phyloP scores from a whole-genome alignment of 2,329 filamentous ascomycete genomes.

The Ceratocystis variospora region DNA sequence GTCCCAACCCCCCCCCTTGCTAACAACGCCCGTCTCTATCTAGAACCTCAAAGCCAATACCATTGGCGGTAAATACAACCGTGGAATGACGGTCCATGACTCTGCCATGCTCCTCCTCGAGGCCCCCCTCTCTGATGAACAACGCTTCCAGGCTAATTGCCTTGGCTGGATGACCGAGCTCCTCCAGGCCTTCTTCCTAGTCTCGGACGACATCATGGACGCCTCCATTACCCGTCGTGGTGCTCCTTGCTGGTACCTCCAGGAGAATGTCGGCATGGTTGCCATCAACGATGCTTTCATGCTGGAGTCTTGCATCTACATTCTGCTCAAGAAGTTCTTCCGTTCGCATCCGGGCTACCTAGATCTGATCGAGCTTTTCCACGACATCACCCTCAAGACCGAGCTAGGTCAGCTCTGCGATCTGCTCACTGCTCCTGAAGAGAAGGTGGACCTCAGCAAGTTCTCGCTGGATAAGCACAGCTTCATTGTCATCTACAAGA shows the following conservation, averaged over 20 bases:
- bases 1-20: neutral
- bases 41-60: conserved; percentile 77
- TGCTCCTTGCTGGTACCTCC: conserved; percentile 91
- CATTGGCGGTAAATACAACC: conserved; percentile 93
- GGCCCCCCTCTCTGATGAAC: conserved; percentile 56
- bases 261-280: conserved; percentile 78
- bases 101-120: conserved; percentile 66
- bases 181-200: conserved; percentile 96
- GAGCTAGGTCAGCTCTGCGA: conserved; percentile 93
- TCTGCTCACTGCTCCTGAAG: conserved; percentile 88
- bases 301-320: conserved; percentile 82
- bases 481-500: conserved; percentile 99
- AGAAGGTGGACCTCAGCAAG: conserved; percentile 81
- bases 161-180: conserved; percentile 97
- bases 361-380: conserved; percentile 89
- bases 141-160: conserved; percentile 78
- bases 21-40: conserved; percentile 14
- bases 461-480: conserved; percentile 91
- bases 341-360: conserved; percentile 73
- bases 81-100: conserved; percentile 94
- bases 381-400: conserved; percentile 85
- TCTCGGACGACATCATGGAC: conserved; percentile 99
- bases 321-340: conserved; percentile 89
- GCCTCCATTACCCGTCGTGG: conserved; percentile 85
- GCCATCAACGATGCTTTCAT: conserved; percentile 98